Base-by-base conservation (phyloP, 108 stramenopile genomes). In the Nitzschia palea region DNA sequence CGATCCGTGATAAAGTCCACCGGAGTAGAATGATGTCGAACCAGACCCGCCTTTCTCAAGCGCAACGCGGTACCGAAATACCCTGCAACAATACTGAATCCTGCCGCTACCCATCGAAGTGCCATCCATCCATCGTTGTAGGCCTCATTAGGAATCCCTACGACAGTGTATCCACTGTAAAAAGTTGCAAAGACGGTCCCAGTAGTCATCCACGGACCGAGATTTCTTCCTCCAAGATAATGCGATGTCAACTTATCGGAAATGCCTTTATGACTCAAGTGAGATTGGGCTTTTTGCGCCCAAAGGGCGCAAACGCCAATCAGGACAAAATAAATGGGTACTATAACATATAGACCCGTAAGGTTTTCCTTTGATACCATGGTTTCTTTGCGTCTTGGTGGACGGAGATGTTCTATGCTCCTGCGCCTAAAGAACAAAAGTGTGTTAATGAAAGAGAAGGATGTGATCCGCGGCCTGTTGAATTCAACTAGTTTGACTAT, bases 1-100 rank as follows among this genome's bases (percentile, higher is more conserved):
- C 79, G 55, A 68, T 80, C 79, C 14, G 79, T 76, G 47, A 76
- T 62, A 48, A 80, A 76, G 65, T 80, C 79, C 30, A 71, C 67
- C 4, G 79, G 65, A 17, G 54, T 40, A 17, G 61, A 60, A 53
- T 80, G 79, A 28, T 80, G 76, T 1, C 79, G 57, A 3, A 76
- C 23, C 34, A 47, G 14, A 27, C 42, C 40, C n/a, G 59, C 62
- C 27, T 67, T 70, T 33, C 73, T 55, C 22, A 80, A 44, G 12
- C 73, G 73, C 17, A 71, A 3, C 1, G 73, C 73, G 35, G 78
- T 74, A 1, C 55, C 72, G 43, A 60, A 63, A 25, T 65, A 74
- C 17, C 72, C 71, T n/a, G 42, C 22, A 22, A 63, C 61, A 50
- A 73, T 35, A 20, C 25, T 55, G 18, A 54, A 26, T 1, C 53